Conservation (phyloP, 1,139 yeast species). For the Hansenula anomala region DNA sequence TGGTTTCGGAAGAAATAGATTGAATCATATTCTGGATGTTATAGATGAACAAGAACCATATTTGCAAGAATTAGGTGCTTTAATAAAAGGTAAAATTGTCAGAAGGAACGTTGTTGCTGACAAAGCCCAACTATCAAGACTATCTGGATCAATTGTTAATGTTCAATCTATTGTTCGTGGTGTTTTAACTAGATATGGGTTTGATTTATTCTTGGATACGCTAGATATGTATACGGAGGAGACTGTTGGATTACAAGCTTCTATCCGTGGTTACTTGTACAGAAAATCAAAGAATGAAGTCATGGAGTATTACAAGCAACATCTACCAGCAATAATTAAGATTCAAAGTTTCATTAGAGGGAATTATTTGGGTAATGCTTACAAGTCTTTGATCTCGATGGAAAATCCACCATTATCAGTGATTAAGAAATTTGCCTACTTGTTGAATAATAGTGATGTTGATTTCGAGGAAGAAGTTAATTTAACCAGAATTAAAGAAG, state of each 20-base stretch:
- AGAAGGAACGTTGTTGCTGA: conserved; percentile 15
- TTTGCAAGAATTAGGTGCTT: conserved; percentile 28
- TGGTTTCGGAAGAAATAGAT: conserved; percentile 39
- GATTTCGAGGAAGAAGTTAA: conserved; percentile 77
- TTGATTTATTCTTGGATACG: conserved; percentile 46
- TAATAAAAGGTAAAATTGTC: conserved; percentile 23
- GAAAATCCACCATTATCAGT: conserved; percentile 76
- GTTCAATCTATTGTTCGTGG: conserved; percentile 42
- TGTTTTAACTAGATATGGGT: conserved; percentile 42
- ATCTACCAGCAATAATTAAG: conserved; percentile 54
- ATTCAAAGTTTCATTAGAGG: conserved; percentile 76
- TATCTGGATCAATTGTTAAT: conserved; percentile 24
- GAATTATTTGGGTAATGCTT: conserved; percentile 65
- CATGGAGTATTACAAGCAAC: conserved; percentile 47
- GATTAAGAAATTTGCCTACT: conserved; percentile 69
- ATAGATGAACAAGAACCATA: conserved; percentile 14
- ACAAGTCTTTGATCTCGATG: conserved; percentile 61
- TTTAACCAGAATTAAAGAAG: conserved; percentile 63
- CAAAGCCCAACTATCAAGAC: conserved; percentile 12
- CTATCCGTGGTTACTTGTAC: conserved; percentile 27
- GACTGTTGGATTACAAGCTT: conserved; percentile 32
- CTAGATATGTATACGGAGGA: conserved; percentile 34
- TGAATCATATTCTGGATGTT: conserved; percentile 21
- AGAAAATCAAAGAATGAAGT: conserved; percentile 31
- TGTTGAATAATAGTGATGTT: conserved; percentile 68